A percentile compares a stretch with the other conserved stretches of the same genome.
Evolutionary conservation across 305 asterid genomes (phyloP).

Genomic region (Fraxinus platypoda): DNA sequence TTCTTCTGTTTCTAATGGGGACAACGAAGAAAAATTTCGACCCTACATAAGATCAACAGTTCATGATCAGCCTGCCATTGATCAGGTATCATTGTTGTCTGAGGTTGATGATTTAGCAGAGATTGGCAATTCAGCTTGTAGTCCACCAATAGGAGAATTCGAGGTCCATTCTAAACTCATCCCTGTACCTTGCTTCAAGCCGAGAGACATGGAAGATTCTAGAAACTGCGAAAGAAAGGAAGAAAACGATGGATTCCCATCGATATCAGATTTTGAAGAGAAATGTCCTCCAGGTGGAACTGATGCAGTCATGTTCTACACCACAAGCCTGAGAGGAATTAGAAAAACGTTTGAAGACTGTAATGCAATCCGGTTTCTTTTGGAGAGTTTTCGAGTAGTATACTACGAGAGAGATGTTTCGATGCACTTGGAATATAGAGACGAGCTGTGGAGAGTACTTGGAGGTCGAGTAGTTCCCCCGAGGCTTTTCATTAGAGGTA

Average conservation of each 20-base stretch:
- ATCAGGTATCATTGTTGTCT: constrained; percentile 12
- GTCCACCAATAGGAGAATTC: neutral
- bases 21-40: constrained; percentile 5
- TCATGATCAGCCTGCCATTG: neutral
- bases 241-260: neutral
- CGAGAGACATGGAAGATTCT: constrained; percentile 12
- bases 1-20: constrained; percentile 1
- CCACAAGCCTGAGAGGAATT: constrained; percentile 69
- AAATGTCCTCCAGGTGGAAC: constrained; percentile 60
- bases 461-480: constrained; percentile 67
- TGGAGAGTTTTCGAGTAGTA: constrained; percentile 57
- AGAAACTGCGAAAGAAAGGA: constrained; percentile 4
- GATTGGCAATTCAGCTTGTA: constrained; percentile 16
- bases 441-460: constrained; percentile 63
- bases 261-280: constrained; percentile 32
- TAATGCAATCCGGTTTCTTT: constrained; percentile 46
- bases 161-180: constrained; percentile 3
- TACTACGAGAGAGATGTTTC: constrained; percentile 69
- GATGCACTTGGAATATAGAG: constrained; percentile 66
- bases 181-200: constrained; percentile 15
- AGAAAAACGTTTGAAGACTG: constrained; percentile 80
- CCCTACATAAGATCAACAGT: constrained; percentile 12
- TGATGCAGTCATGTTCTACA: constrained; percentile 55
- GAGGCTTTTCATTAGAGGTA: constrained; percentile 59
- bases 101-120: constrained; percentile 10